Percentiles rank a stretch among this genome's conserved stretches.
These are phyloP conservation scores for Funneliformis caledonium DNA, from an alignment of 371 early-diverging fungal genomes.

Conservation along the genomic window DNA sequence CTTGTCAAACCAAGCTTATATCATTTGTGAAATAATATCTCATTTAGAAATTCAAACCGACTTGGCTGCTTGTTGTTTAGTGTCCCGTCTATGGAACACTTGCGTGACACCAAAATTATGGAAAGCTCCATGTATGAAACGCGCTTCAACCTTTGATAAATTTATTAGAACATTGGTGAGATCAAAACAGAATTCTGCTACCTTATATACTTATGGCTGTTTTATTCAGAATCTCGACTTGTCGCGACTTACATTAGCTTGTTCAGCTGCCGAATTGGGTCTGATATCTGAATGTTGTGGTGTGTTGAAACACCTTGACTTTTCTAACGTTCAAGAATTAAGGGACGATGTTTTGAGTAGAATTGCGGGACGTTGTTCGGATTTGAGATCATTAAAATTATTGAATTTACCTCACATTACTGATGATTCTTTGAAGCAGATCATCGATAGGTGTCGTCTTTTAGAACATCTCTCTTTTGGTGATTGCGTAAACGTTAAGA, in stretches of 20 bases:
- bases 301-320: conserved; percentile 30
- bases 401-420: conserved; percentile 35
- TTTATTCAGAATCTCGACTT: conserved; percentile 28
- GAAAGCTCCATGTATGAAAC: conserved; percentile 26
- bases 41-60: conserved; percentile 28
- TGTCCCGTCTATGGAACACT: conserved; percentile 37
- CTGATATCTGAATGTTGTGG: conserved; percentile 34
- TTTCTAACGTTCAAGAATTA: conserved; percentile 22
- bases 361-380: conserved; percentile 18
- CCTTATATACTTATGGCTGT: conserved; percentile 36
- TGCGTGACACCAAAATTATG: conserved; percentile 23
- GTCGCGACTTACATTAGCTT: neutral
- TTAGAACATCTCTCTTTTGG: conserved; percentile 33
- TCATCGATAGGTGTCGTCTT: conserved; percentile 10
- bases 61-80: conserved; percentile 30
- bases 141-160: conserved; percentile 22
- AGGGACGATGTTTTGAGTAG: neutral
- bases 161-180: conserved; percentile 35
- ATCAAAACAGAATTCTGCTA: neutral
- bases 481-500: conserved; percentile 22
- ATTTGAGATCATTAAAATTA: conserved; percentile 32
- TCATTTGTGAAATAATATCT: conserved; percentile 30
- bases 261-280: neutral
- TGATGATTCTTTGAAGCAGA: conserved; percentile 7
- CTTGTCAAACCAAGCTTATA: conserved; percentile 33